Conservation (phyloP, 306 rosid genomes). For the Cucurbita argyrosperma region DNA sequence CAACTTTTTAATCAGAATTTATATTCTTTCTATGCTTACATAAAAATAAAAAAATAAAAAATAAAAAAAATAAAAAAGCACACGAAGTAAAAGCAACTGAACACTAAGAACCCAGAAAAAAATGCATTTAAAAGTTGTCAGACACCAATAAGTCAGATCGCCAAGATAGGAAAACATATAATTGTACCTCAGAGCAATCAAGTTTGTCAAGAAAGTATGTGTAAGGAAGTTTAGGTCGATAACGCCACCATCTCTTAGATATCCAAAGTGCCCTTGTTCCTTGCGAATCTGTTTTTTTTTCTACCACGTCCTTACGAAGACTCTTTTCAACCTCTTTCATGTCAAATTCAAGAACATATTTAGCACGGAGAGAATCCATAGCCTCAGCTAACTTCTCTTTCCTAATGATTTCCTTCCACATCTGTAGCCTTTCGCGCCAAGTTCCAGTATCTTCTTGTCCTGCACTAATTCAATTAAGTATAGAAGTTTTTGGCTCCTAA, state of each 20-base stretch:
- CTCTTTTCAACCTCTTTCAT: conserved; percentile 96
- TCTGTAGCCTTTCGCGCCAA: conserved; percentile 74
- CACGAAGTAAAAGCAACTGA: not conserved
- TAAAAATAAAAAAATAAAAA: not conserved
- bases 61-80: not conserved
- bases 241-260: conserved; percentile 93
- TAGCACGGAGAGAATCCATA: conserved; percentile 46
- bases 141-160: conserved; percentile 3
- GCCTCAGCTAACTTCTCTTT: conserved; percentile 49
- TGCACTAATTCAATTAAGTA: conserved; percentile 26
- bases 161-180: conserved; percentile 7
- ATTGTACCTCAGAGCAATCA: conserved; percentile 73
- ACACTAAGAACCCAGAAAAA: not conserved
- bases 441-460: conserved; percentile 35
- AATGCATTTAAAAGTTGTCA: not conserved
- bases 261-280: conserved; percentile 82
- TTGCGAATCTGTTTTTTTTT: conserved; percentile 36
- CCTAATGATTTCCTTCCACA: conserved; percentile 67
- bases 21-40: not conserved
- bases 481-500: not conserved
- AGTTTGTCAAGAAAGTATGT: conserved; percentile 79
- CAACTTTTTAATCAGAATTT: not conserved
- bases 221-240: conserved; percentile 90
- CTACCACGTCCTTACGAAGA: conserved; percentile 79
- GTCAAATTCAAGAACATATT: conserved; percentile 80